Evolutionary conservation across 192 early-diverging fungal genomes (phyloP), one percentile per base, ranked within the genome.

Genomic region (Coemansia sp.): DNA sequence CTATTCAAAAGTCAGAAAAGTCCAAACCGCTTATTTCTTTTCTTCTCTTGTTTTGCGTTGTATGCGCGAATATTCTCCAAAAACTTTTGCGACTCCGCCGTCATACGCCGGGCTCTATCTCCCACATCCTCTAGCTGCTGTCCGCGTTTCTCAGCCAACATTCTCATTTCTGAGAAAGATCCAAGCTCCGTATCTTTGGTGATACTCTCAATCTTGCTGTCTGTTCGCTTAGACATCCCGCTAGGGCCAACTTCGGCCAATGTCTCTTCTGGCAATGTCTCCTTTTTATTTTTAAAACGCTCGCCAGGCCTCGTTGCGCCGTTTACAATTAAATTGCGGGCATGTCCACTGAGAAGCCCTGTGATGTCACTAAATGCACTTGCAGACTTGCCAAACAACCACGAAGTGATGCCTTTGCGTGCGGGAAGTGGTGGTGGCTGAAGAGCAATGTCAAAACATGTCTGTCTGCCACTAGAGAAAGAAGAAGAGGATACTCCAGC

Each of bases 331-430:
- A 82, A 62, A 42, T 82, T 54, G 36, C 74, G 70, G 37, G n/a
- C 49, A 19, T 70, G 70, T 26, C 67, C 67, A 19, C 68, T 63
- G n/a, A 82, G 68, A 41, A 82, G 65, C 32, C n/a, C 62, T 21
- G 73, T 67, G 39, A 74, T 75, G 32, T 76, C 79, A 11, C 49
- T 40, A 5, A 70, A 62, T 13, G 78, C 52, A 49, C 73, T 72
- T 4, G 67, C 61, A 9, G 71, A 62, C 62, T 72, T 72, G 22
- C 73, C 78, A 18, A 81, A 49, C 57, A 81, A 67, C 78, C 78
- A 81, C 21, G 78, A 81, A 16, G 78, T 73, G 13, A 81, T 67
- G 0, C 73, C 71, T 51, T 67, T 76, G 70, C 79, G 79, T 32
- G 26, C 40, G 0, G 79, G 79, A 61, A 43, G 63, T 36, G 71